Conservation (phyloP, 257 asterid species). For the Solanum commersonii region DNA sequence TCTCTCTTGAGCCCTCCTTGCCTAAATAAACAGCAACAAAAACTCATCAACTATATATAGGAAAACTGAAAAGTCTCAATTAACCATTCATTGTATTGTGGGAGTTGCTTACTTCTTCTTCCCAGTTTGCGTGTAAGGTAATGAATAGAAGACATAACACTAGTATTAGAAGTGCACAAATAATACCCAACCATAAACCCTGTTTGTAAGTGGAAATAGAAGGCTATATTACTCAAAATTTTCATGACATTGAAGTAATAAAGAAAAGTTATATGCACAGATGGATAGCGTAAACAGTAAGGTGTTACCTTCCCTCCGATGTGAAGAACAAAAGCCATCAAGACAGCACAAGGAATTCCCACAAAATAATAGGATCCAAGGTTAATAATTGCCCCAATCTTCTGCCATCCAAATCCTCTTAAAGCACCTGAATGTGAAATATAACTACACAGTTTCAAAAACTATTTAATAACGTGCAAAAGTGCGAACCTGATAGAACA, state of each 20-base stretch:
- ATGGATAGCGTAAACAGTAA: not conserved
- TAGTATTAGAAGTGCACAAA: conserved; percentile 53
- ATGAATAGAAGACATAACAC: conserved; percentile 32
- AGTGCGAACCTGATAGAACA: conserved; percentile 60
- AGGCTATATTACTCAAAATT: conserved; percentile 19
- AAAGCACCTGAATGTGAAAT: conserved; percentile 32
- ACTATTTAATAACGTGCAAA: no score
- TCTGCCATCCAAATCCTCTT: conserved; percentile 71
- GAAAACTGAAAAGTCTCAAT: not conserved
- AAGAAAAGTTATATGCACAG: not conserved
- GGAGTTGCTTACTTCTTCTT: conserved; percentile 35
- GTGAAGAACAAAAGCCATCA: conserved; percentile 51
- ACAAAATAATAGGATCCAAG: conserved; percentile 81
- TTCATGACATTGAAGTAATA: not conserved
- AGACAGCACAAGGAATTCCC: conserved; percentile 54
- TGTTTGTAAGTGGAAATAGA: not conserved
- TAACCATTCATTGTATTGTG: not conserved
- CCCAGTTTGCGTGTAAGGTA: conserved; percentile 38
- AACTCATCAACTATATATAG: not conserved
- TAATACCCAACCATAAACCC: conserved; percentile 50
- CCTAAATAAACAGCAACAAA: not conserved
- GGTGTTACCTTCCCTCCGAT: conserved; percentile 2
- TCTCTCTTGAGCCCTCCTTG: not conserved
- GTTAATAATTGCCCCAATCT: conserved; percentile 57
- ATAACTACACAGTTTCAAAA: not conserved